phyloP scores from a whole-genome alignment of 169 alveolate genomes.

The Cryptosporidium ubiquitum region DNA sequence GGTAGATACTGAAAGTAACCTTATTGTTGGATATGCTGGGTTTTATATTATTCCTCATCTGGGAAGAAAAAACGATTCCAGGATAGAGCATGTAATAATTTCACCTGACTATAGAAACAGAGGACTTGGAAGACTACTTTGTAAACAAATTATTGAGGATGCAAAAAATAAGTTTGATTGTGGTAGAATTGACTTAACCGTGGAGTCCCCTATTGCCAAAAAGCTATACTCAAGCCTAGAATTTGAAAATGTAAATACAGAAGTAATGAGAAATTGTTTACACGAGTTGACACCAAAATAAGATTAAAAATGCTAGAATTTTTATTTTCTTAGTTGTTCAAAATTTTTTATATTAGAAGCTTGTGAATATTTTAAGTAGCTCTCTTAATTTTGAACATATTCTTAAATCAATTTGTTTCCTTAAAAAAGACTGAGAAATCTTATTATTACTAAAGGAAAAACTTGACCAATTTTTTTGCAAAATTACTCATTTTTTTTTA shows the following conservation, averaged over 20 bases:
- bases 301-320: neutral
- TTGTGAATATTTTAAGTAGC: neutral
- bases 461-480: neutral
- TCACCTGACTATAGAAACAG: conserved; percentile 49
- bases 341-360: neutral
- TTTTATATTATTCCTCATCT: conserved; percentile 65
- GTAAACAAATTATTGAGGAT: conserved; percentile 50
- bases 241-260: conserved; percentile 32
- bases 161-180: conserved; percentile 59
- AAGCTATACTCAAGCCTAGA: conserved; percentile 37
- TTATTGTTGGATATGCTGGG: conserved; percentile 59
- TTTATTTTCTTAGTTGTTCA: neutral
- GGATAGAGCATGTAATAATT: conserved; percentile 55
- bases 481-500: no score
- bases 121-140: conserved; percentile 52
- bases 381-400: neutral
- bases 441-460: no score
- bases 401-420: neutral
- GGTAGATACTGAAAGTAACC: conserved; percentile 26
- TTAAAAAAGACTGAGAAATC: neutral
- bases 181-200: conserved; percentile 63
- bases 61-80: conserved; percentile 60
- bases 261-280: conserved; percentile 60
- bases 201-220: conserved; percentile 51
- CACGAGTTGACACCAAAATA: neutral